These are phyloP conservation scores for Ceratobasidium sp. DNA, from an alignment of 1,284 basidiomycete genomes.

Conservation along the genomic window DNA sequence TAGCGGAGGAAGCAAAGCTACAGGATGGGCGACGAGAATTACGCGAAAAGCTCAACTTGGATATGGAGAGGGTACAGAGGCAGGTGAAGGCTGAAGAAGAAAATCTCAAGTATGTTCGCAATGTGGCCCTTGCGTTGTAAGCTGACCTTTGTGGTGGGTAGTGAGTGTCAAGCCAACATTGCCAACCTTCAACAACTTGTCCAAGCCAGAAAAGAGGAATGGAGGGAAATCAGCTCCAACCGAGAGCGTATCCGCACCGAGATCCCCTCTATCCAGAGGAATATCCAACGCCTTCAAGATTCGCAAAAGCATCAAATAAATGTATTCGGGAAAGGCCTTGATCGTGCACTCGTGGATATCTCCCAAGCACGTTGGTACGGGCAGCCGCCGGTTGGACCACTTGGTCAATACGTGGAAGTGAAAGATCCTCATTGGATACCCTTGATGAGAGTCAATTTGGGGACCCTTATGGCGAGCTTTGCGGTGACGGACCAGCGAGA, in stretches of 20 bases:
- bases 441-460: constrained; percentile 77
- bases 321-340: constrained; percentile 73
- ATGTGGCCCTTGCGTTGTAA: not conserved
- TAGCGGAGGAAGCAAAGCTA: constrained; percentile 42
- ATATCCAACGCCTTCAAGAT: constrained; percentile 29
- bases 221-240: constrained; percentile 70
- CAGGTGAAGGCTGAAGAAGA: constrained; percentile 18
- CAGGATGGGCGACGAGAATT: constrained; percentile 33
- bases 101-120: constrained; percentile 14
- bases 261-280: constrained; percentile 1
- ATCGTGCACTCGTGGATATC: constrained; percentile 69
- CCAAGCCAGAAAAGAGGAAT: constrained; percentile 46
- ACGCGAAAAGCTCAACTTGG: constrained; percentile 36
- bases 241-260: constrained; percentile 60
- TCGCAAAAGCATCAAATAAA: constrained; percentile 46
- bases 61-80: constrained; percentile 34
- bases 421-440: constrained; percentile 78
- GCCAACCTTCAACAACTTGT: constrained; percentile 22
- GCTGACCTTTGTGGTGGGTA: not conserved
- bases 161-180: constrained; percentile 38
- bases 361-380: constrained; percentile 72
- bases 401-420: constrained; percentile 86
- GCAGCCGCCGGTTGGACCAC: constrained; percentile 83
- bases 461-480: constrained; percentile 75
- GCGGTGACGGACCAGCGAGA: constrained; percentile 84